Base-by-base conservation (phyloP, 2,329 filamentous ascomycete genomes). In the Akanthomyces lecanii region DNA sequence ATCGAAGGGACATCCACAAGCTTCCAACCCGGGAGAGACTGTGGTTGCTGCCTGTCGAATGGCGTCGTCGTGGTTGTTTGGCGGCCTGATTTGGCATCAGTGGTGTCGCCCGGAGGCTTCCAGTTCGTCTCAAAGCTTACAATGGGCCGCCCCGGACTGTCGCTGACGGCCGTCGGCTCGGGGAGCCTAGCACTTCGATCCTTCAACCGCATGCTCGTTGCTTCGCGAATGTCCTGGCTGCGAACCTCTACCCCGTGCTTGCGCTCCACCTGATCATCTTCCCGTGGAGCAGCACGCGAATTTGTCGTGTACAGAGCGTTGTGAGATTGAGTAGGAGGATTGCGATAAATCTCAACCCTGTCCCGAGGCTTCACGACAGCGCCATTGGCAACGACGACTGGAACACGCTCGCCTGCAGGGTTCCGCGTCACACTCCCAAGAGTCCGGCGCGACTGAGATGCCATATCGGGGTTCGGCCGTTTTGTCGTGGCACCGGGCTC, bases 101-200 rank as follows among this genome's bases (percentile, higher is more conserved):
- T 82, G 76, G 80, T 81, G 80, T 84, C 81, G 74, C 90, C 87
- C 73, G 84, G 85, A 72, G 87, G 84, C 81, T 87, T 89, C 88
- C 91, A 97, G 73, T 89, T 85, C 71, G 85, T 85, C 77, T 96
- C 85, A 82, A 98, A 98, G 83, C 94, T 98, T 82, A 98, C 94
- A 81, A 98, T 98, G 66, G 94, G 94, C 73, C 94, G 87, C 70
- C 92, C 92, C 70, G 90, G 89, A 72, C 85, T 90, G 78, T 97
- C 90, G 79, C 92, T 97, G 76, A 98, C 93, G 71, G 91, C 89
- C 61, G 90, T 91, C 67, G 94, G 94, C 71, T 89, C 94, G 33
- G 93, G 94, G 66, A 98, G 81, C 73, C 91, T 96, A 63, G 87
- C 78, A 76, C 92, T 97, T 72, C 93, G 88, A 75, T 97, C 92